Conservation (phyloP, 2,329 filamentous ascomycete species). For the Pseudocercospora eumusae region DNA sequence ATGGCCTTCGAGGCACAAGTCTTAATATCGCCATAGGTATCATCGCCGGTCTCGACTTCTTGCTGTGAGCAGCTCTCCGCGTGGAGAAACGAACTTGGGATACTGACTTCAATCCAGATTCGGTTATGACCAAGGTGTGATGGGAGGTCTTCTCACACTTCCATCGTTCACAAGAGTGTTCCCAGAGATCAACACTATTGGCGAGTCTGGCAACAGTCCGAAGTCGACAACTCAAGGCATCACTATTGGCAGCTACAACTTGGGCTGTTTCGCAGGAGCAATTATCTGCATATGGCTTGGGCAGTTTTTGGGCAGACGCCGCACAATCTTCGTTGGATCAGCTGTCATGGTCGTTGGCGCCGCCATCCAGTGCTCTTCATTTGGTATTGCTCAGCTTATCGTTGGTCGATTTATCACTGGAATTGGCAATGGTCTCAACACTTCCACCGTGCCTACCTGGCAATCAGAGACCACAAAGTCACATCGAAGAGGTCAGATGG, state of each 20-base stretch:
- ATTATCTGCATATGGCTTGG: slow-evolving; percentile 53
- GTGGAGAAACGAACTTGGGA: not conserved
- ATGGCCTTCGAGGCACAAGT: slow-evolving; percentile 45
- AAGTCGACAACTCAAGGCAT: slow-evolving; percentile 25
- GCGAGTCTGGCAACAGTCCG: slow-evolving; percentile 17
- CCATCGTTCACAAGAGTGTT: slow-evolving; percentile 46
- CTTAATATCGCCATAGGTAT: slow-evolving; percentile 48
- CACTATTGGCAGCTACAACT: slow-evolving; percentile 34
- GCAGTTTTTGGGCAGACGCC: slow-evolving; percentile 54
- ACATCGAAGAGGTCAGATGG: slow-evolving; percentile 46
- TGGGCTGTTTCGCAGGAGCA: slow-evolving; percentile 54
- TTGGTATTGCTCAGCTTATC: slow-evolving; percentile 48
- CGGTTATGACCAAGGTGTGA: slow-evolving; percentile 41
- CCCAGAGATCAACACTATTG: slow-evolving; percentile 42
- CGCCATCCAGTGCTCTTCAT: slow-evolving; percentile 51
- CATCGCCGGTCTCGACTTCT: slow-evolving; percentile 47
- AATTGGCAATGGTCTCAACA: slow-evolving; percentile 56
- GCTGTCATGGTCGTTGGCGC: slow-evolving; percentile 54
- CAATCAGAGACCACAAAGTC: slow-evolving; percentile 55
- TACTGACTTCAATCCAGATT: slow-evolving; percentile 4
- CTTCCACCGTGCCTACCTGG: slow-evolving; percentile 51
- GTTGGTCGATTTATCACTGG: slow-evolving; percentile 55
- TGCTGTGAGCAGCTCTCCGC: slow-evolving; percentile 15
- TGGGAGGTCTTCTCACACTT: slow-evolving; percentile 48
- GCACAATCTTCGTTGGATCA: slow-evolving; percentile 54